Conservation (phyloP, 768 basidiomycete species). For the Rhodotorula toruloides region DNA sequence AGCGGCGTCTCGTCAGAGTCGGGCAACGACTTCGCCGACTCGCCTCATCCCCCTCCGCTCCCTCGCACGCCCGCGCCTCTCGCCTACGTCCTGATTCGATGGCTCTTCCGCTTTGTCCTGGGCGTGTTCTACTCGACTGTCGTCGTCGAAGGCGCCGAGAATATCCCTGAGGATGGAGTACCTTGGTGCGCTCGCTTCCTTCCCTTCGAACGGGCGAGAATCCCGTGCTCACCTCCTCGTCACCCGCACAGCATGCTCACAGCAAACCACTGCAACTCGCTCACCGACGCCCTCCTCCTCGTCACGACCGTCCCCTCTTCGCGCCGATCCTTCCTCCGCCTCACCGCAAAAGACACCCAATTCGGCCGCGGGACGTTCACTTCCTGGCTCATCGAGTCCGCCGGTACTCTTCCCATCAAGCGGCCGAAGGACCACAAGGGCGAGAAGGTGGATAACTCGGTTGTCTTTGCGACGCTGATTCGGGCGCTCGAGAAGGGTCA, state of each 20-base stretch:
- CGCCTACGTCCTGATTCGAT: constrained; percentile 28
- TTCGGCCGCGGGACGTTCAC: constrained; percentile 79
- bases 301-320: constrained; percentile 62
- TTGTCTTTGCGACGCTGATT: constrained; percentile 63
- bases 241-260: constrained; percentile 62
- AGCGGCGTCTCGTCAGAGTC: too few species aligned
- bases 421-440: constrained; percentile 65
- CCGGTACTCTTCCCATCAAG: constrained; percentile 73
- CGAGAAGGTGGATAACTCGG: constrained; percentile 58
- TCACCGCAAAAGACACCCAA: constrained; percentile 82
- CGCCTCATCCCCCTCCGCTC: too few species aligned
- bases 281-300: constrained; percentile 76
- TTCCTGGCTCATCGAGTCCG: constrained; percentile 82
- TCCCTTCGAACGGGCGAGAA: background rate
- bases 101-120: constrained; percentile 59
- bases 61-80: constrained; percentile 4
- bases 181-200: constrained; percentile 58
- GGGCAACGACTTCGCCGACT: too few species aligned
- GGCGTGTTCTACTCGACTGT: constrained; percentile 88
- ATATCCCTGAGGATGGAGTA: constrained; percentile 65
- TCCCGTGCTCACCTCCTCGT: background rate
- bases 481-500: constrained; percentile 24
- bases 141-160: constrained; percentile 69
- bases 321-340: constrained; percentile 71
- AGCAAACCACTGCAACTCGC: constrained; percentile 78